These are phyloP conservation scores for Trypethelium eluteriae DNA, from an alignment of 495 filamentous ascomycete genomes.

Conservation along the genomic window DNA sequence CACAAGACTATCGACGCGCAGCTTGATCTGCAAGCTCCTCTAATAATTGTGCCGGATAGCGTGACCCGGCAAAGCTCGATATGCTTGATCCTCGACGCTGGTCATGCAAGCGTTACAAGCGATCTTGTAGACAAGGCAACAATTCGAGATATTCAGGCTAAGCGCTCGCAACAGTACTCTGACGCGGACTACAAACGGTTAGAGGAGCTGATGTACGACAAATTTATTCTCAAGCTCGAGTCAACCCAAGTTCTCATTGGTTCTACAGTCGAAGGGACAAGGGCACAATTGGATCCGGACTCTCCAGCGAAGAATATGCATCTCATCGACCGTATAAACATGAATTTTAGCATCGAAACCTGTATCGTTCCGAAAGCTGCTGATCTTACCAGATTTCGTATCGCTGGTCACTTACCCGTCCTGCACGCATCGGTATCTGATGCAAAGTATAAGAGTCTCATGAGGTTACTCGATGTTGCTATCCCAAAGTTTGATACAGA, in stretches of 20 bases:
- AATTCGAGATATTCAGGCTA: slow-evolving; percentile 78
- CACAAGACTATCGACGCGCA: slow-evolving; percentile 97
- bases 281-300: slow-evolving; percentile 65
- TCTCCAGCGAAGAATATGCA: slow-evolving; percentile 69
- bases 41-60: slow-evolving; percentile 92
- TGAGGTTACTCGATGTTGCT: slow-evolving; percentile 92
- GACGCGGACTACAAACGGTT: slow-evolving; percentile 81
- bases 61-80: slow-evolving; percentile 71
- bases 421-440: slow-evolving; percentile 88
- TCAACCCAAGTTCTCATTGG: slow-evolving; percentile 93
- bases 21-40: slow-evolving; percentile 86
- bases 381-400: slow-evolving; percentile 82
- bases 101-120: slow-evolving; percentile 88
- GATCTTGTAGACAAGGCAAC: slow-evolving; percentile 86
- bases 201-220: slow-evolving; percentile 90
- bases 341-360: slow-evolving; percentile 84
- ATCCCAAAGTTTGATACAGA: slow-evolving; percentile 71
- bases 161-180: slow-evolving; percentile 79
- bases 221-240: slow-evolving; percentile 81
- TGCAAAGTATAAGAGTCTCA: slow-evolving; percentile 88
- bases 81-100: slow-evolving; percentile 90
- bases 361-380: slow-evolving; percentile 92
- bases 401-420: slow-evolving; percentile 86
- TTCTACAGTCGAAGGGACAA: slow-evolving; percentile 84
- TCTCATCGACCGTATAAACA: slow-evolving; percentile 91